Evolutionary conservation across 352 stramenopile species (phyloP).

Genomic region (Pythium grandisporangium): DNA sequence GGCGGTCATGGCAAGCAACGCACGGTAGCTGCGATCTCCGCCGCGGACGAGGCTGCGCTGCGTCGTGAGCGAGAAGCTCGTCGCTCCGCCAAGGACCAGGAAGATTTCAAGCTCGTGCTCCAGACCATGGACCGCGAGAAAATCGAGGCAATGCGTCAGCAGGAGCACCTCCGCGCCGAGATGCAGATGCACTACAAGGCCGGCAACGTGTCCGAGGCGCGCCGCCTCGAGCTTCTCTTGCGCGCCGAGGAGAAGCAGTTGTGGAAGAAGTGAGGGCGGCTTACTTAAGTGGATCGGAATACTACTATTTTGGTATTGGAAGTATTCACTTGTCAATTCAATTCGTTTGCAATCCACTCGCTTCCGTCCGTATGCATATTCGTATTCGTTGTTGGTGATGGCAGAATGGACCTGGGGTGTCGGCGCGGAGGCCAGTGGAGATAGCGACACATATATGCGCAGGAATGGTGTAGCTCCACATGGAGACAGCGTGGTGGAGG

Average conservation of each 20-base stretch:
- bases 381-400: too few species aligned
- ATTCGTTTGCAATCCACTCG: too few species aligned
- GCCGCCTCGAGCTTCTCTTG: conserved; percentile 73
- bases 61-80: conserved; percentile 43
- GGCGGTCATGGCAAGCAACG: too few species aligned
- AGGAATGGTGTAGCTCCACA: too few species aligned
- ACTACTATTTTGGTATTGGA: conserved; percentile 2
- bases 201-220: conserved; percentile 76
- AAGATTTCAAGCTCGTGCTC: conserved; percentile 68
- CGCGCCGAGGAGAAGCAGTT: conserved; percentile 11
- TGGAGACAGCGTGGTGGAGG: not conserved
- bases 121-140: conserved; percentile 82
- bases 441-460: not conserved
- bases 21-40: too few species aligned
- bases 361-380: too few species aligned
- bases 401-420: too few species aligned
- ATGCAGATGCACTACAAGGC: conserved; percentile 90
- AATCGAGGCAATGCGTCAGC: conserved; percentile 80
- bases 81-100: conserved; percentile 48
- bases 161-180: conserved; percentile 74
- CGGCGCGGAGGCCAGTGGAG: not conserved
- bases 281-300: too few species aligned
- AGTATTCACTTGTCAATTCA: conserved; percentile 1
- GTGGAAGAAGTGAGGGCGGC: conserved; percentile 1
- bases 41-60: conserved; percentile 56